Evolutionary conservation across 768 basidiomycete genomes (phyloP).

Genomic region (Infundibulicybe gibba): DNA sequence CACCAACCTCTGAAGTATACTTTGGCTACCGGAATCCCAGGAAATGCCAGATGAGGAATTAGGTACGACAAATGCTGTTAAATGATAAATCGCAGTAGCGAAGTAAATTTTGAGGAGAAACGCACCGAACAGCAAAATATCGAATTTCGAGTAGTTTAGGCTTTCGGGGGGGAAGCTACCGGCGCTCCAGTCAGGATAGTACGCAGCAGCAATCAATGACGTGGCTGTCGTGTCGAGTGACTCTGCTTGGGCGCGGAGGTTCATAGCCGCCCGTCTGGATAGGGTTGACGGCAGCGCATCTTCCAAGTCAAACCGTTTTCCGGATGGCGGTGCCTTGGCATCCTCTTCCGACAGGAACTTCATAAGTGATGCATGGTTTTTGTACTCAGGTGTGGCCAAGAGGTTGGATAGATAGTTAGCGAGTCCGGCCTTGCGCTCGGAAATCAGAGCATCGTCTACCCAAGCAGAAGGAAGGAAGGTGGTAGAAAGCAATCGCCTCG

Average conservation of each 20-base stretch:
- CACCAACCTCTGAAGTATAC: conserved; percentile 56
- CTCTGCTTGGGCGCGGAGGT: conserved; percentile 10
- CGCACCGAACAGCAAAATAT: conserved; percentile 64
- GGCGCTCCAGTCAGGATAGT: conserved; percentile 51
- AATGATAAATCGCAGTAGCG: conserved; percentile 1
- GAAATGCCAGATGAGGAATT: conserved; percentile 49
- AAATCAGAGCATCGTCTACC: conserved; percentile 48
- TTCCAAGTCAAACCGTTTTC: conserved; percentile 33
- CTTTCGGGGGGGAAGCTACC: conserved; percentile 47
- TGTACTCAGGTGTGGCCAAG: conserved; percentile 30
- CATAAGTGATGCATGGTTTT: conserved; percentile 25
- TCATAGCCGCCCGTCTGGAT: conserved; percentile 30
- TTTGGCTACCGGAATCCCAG: conserved; percentile 47
- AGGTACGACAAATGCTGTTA: conserved; percentile 66
- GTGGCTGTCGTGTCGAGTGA: conserved; percentile 19
- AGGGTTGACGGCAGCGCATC: conserved; percentile 46
- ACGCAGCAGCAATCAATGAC: conserved; percentile 37
- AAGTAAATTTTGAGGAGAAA: neutral
- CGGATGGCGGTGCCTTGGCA: conserved; percentile 12
- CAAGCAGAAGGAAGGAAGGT: conserved; percentile 49
- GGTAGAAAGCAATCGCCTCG: conserved; percentile 46
- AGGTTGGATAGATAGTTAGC: conserved; percentile 37
- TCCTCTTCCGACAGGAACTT: conserved; percentile 29
- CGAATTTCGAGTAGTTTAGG: conserved; percentile 62
- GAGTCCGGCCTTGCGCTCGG: conserved; percentile 47